These are phyloP conservation scores for Scheffersomyces amazonensis DNA, from an alignment of 805 yeast genomes.

Conservation along the genomic window DNA sequence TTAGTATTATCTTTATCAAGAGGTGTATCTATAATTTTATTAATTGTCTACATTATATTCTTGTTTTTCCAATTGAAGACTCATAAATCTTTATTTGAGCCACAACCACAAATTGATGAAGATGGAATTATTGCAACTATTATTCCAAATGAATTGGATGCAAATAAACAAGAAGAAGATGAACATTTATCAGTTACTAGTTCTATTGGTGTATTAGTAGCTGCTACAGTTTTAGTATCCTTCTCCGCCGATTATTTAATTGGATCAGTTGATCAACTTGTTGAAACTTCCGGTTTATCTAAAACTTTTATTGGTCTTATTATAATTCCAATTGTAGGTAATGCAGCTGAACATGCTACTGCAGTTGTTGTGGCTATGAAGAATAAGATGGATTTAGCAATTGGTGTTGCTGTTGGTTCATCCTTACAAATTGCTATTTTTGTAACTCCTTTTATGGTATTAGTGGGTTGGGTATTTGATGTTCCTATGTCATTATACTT, in stretches of 20 bases:
- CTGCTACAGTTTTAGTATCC: slow-evolving; percentile 77
- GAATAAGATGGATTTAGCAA: slow-evolving; percentile 95
- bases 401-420: slow-evolving; percentile 96
- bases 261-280: slow-evolving; percentile 88
- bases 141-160: slow-evolving; percentile 17
- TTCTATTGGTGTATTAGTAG: slow-evolving; percentile 53
- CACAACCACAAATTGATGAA: slow-evolving; percentile 27
- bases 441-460: slow-evolving; percentile 92
- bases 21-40: slow-evolving; percentile 77
- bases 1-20: slow-evolving; percentile 74
- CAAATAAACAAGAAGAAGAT: slow-evolving; percentile 18
- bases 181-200: slow-evolving; percentile 50
- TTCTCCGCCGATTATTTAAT: slow-evolving; percentile 92
- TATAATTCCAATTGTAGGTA: slow-evolving; percentile 94
- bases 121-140: slow-evolving; percentile 35
- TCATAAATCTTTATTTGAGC: slow-evolving; percentile 75
- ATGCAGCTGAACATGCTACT: slow-evolving; percentile 98
- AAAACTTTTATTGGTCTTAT: slow-evolving; percentile 94
- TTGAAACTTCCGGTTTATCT: slow-evolving; percentile 77
- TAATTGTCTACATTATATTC: slow-evolving; percentile 74
- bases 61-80: slow-evolving; percentile 86
- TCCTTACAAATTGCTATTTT: slow-evolving; percentile 93
- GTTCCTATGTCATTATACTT: slow-evolving; percentile 92
- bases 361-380: slow-evolving; percentile 93
- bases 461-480: slow-evolving; percentile 88